Evolutionary conservation across 495 filamentous ascomycete species (phyloP).

Genomic region (Neurospora hispaniola): DNA sequence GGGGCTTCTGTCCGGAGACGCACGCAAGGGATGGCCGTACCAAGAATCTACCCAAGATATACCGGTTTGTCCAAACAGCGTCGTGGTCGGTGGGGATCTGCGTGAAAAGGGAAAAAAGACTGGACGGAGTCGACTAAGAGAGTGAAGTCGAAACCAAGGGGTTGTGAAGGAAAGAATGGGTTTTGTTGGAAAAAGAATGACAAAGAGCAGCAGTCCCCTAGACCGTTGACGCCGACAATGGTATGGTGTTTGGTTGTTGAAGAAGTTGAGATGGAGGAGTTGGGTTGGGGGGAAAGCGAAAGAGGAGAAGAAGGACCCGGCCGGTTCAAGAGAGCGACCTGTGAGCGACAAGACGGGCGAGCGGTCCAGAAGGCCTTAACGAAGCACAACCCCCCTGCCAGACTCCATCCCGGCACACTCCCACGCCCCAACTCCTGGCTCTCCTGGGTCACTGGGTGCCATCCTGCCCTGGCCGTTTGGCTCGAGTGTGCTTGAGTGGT

Average conservation of each 20-base stretch:
- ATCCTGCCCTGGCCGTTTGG: neutral
- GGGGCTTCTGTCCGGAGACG: neutral
- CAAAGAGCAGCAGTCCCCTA: conserved; percentile 8
- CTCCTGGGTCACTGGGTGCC: neutral
- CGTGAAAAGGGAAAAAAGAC: conserved; percentile 31
- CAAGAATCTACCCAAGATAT: neutral
- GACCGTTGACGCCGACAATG: conserved; percentile 17
- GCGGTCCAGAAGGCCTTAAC: neutral
- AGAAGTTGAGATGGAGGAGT: neutral
- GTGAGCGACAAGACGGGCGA: conserved; percentile 1
- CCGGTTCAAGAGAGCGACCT: conserved; percentile 1
- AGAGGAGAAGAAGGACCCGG: conserved; percentile 7
- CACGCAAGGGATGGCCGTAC: conserved; percentile 23
- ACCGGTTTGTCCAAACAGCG: neutral
- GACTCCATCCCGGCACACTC: neutral
- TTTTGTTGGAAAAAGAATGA: conserved; percentile 19
- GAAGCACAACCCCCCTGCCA: neutral
- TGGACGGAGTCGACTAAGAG: conserved; percentile 53
- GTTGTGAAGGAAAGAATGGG: conserved; percentile 22
- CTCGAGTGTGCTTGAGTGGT: neutral
- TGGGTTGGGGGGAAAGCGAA: conserved; percentile 5
- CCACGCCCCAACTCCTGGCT: neutral
- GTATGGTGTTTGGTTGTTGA: conserved; percentile 10
- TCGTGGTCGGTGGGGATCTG: conserved; percentile 11
- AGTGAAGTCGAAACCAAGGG: conserved; percentile 62